These are phyloP conservation scores for Euphorbia celastroides DNA, from an alignment of 441 rosid species.

Conservation along the genomic window DNA sequence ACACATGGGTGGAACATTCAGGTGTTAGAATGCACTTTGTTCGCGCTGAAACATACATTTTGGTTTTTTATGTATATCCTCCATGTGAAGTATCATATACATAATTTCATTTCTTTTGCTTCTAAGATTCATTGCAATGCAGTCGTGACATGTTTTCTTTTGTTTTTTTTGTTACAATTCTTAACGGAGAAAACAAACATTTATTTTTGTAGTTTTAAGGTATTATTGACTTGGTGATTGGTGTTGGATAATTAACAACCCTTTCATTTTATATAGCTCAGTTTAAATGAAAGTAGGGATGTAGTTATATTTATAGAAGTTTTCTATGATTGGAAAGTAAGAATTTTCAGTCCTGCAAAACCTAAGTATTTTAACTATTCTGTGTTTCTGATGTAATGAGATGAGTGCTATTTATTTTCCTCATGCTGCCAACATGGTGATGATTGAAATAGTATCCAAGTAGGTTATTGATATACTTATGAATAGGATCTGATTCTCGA, in stretches of 20 bases:
- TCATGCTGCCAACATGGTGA: neutral
- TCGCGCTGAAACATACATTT: constrained; percentile 6
- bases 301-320: neutral
- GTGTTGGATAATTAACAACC: neutral
- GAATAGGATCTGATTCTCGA: neutral
- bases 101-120: neutral
- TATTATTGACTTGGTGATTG: neutral
- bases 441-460: neutral
- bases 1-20: constrained; percentile 67
- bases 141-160: neutral
- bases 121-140: neutral
- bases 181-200: neutral
- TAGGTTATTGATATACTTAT: neutral
- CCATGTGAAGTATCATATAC: neutral
- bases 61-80: constrained; percentile 1
- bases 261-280: neutral
- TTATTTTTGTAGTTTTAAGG: neutral
- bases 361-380: neutral
- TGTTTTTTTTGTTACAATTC: too few relatives aligned
- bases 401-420: neutral
- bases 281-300: neutral
- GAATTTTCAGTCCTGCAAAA: neutral
- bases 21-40: constrained; percentile 29
- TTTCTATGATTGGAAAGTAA: neutral
- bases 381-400: neutral